Base-by-base conservation (phyloP, 2,329 filamentous ascomycete species). In the Escovopsis weberi region DNA sequence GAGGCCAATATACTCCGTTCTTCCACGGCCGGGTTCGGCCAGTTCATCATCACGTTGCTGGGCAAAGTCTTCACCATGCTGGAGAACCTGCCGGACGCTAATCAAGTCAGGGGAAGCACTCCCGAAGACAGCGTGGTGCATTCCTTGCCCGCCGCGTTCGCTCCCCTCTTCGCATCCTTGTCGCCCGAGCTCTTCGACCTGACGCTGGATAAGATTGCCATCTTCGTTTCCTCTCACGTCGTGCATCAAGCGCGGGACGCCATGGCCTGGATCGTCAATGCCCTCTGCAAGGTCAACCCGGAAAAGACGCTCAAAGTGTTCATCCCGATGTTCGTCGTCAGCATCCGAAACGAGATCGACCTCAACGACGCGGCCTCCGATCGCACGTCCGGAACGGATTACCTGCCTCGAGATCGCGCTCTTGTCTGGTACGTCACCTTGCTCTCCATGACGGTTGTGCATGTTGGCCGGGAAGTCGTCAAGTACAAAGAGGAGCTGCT, bases 71-170 rank as follows among this genome's bases (percentile, higher is more conserved):
- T 98, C 59, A 95, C 88, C 1, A 72, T 98, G 9, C 63, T 98
- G 19, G 91, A 98, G 60, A 98, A 98, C 54, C 67, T 98, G 35
- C 91, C 91, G 1, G 93, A 98, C 63, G 79, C 87, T 9, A 82
- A 86, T 28, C 78, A 89, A 45, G 78, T 94, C 30, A 82, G 89
- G 47, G 87, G 85, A 45, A 87, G 87, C 10, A 93, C 87, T 6
- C 91, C 91, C 0, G 91, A 98, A 60, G 93, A 98, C 55, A 94
- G 88, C 53, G 87, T 98, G 39, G 88, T 96, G 57, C 96, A 96
- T 57, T 93, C 88, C 2, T 66, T 98, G 19, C 91, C 91, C 3
- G 86, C 89, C 7, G 87, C 91, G 0, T 78, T 98, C 48, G 87
- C 85, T 41, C 91, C 91, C 3, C 67, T 98, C 36, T 84, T 98